These are phyloP conservation scores for Diplodia corticola DNA, from an alignment of 2,329 filamentous ascomycete species.

Conservation along the genomic window DNA sequence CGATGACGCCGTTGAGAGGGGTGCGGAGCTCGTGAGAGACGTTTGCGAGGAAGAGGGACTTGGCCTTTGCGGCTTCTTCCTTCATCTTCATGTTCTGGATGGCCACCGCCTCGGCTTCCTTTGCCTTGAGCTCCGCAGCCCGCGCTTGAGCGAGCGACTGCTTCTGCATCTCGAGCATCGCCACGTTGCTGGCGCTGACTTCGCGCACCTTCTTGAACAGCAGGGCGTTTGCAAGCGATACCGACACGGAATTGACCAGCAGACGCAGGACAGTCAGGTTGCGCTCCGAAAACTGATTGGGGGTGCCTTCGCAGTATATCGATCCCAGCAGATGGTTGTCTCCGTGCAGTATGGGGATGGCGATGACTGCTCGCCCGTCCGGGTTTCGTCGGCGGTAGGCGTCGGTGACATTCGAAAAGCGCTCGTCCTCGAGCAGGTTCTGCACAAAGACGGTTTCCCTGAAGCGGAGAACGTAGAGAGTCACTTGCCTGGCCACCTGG, in stretches of 20 bases:
- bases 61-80: slow-evolving; percentile 79
- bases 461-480: slow-evolving; percentile 75
- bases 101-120: slow-evolving; percentile 72
- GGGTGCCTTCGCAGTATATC: slow-evolving; percentile 72
- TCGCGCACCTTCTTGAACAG: slow-evolving; percentile 70
- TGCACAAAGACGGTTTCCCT: slow-evolving; percentile 72
- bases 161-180: slow-evolving; percentile 77
- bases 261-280: slow-evolving; percentile 58
- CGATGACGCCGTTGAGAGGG: slow-evolving; percentile 56
- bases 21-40: slow-evolving; percentile 60
- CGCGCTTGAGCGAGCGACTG: slow-evolving; percentile 70
- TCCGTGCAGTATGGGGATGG: slow-evolving; percentile 76
- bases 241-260: slow-evolving; percentile 73
- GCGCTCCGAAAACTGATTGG: slow-evolving; percentile 74
- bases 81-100: slow-evolving; percentile 78
- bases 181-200: slow-evolving; percentile 74
- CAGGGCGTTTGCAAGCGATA: slow-evolving; percentile 64
- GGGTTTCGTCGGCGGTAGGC: slow-evolving; percentile 69
- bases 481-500: slow-evolving; percentile 72
- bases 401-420: slow-evolving; percentile 73
- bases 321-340: slow-evolving; percentile 69
- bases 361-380: slow-evolving; percentile 71
- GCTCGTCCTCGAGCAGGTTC: slow-evolving; percentile 72
- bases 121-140: slow-evolving; percentile 73
- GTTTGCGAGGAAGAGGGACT: slow-evolving; percentile 70